A percentile compares a stretch with the other conserved stretches of the same genome.
phyloP scores from a whole-genome alignment of 768 basidiomycete genomes.

The Boletales sp. region DNA sequence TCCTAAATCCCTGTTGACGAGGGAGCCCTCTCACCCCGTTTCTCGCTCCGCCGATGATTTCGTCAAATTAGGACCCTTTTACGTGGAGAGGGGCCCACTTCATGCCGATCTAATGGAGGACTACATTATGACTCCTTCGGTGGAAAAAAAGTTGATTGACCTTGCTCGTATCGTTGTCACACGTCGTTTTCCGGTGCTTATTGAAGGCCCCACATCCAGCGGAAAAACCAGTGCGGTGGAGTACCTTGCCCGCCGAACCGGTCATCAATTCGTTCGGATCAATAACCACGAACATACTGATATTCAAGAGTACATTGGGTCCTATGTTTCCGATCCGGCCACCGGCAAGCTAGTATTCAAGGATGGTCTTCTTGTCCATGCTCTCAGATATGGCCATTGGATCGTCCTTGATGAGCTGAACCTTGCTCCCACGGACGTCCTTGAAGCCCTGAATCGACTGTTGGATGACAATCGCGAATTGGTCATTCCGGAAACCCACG shows the following conservation, averaged over 20 bases:
- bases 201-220: constrained; percentile 96
- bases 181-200: constrained; percentile 87
- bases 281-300: constrained; percentile 99
- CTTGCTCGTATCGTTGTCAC: constrained; percentile 90
- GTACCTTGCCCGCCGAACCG: constrained; percentile 88
- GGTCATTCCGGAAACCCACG: constrained; percentile 92
- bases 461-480: constrained; percentile 97
- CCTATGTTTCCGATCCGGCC: constrained; percentile 87
- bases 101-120: constrained; percentile 63
- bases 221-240: constrained; percentile 98
- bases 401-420: constrained; percentile 98
- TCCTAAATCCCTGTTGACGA: constrained; percentile 66
- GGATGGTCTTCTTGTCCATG: constrained; percentile 91
- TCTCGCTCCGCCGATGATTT: constrained; percentile 49
- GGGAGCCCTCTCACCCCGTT: constrained; percentile 56
- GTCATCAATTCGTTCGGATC: constrained; percentile 95
- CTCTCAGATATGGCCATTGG: constrained; percentile 91
- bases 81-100: constrained; percentile 74
- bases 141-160: constrained; percentile 89
- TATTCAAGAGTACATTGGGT: constrained; percentile 97
- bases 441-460: constrained; percentile 94
- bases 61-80: constrained; percentile 89
- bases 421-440: constrained; percentile 94
- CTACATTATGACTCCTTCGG: constrained; percentile 94
- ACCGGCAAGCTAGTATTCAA: constrained; percentile 95